Base-by-base conservation (phyloP, 345 rosid genomes). In the Acer negundo region DNA sequence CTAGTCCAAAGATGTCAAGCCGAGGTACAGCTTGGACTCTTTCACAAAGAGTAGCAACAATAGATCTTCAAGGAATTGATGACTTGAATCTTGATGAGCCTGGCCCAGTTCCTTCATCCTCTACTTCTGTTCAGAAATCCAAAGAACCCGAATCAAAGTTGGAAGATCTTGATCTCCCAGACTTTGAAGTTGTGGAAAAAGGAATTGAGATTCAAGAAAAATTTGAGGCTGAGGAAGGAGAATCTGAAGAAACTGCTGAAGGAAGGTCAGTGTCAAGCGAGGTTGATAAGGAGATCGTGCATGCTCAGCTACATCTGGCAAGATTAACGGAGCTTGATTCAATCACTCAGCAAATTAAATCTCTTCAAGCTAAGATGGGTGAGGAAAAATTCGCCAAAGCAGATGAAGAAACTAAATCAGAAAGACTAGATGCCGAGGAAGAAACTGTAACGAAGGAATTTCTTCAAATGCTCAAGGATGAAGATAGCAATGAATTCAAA, bases 31-130 rank as follows among this genome's bases (percentile, higher is more conserved):
- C 91, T 7, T 93, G 97, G 97, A 88, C 94, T 19, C 93, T 94
- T 58, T 82, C 87, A 10, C 77, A 74, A 72, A 65, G 80, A 2
- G 81, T 77, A 22, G 59, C 78, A 56, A 47, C 84, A 1, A 86
- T 66, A 11, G 97, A 91, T 81, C 84, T 90, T 79, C 95, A 87
- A 81, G 92, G 84, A 28, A 92, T 95, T 69, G 99, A 92, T 80
- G 93, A 95, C 67, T 79, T 95, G 84, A 88, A 92, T 77, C 97
- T 95, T 0, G 98, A 95, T 62, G 98, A 95, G 74, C 92, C 92
- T 0, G 93, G 80, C 15, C 85, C 86, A 11, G 85, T 49, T 70
- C 83, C 89, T 44, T 38, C 75, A 53, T 4, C 58, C 19, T 53
- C 58, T 15, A 16, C 58, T 53, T 53, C 58, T 53, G 58, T 53